Conservation (phyloP, 1,284 basidiomycete genomes). For the Schizophyllum amplum region DNA sequence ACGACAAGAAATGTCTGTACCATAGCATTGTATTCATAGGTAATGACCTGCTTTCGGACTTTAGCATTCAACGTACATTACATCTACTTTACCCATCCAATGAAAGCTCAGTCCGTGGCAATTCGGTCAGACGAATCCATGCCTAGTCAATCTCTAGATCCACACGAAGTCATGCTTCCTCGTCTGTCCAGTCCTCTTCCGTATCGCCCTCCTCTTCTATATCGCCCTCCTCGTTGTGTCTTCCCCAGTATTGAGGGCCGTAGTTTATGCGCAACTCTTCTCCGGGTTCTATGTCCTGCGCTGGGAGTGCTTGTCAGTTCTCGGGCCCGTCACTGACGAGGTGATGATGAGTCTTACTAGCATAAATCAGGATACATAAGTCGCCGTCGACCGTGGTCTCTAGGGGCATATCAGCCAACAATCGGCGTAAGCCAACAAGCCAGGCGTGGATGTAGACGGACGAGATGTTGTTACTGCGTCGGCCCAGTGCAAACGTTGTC, state of each 20-base stretch:
- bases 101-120: no score
- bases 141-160: no score
- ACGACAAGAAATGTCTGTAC: not conserved
- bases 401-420: no score
- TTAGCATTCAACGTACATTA: no score
- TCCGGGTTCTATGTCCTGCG: not conserved
- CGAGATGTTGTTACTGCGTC: no score
- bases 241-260: slow-evolving; percentile 7
- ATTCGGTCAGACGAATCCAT: no score
- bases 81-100: no score
- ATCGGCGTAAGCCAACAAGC: no score
- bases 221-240: not conserved
- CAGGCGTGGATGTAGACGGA: no score
- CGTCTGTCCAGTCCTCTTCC: no score
- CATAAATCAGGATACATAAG: slow-evolving; percentile 3
- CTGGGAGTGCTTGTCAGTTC: not conserved
- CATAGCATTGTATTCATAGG: not conserved
- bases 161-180: no score
- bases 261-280: slow-evolving; percentile 6
- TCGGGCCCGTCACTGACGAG: not conserved
- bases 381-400: slow-evolving; percentile 8
- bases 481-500: no score
- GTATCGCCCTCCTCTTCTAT: not conserved
- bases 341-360: not conserved
- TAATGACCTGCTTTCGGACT: not conserved